Conservation (phyloP, 306 rosid genomes). For the Quercus aquifolioides region DNA sequence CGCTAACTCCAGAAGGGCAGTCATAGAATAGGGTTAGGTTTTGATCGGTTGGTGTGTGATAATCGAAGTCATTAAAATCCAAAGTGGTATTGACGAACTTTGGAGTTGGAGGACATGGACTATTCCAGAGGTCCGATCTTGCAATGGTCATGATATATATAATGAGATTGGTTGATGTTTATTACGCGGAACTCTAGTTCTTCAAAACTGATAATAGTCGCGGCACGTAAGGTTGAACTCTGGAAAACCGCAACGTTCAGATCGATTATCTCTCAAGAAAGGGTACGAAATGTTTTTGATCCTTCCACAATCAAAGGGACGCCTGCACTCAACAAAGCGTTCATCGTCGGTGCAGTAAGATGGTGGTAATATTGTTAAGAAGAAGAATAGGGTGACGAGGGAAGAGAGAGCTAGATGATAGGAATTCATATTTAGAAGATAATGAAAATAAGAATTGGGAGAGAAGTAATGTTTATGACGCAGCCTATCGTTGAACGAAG, state of each 20-base stretch:
- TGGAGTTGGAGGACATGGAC: neutral
- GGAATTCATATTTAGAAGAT: neutral
- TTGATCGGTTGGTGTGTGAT: conserved; percentile 10
- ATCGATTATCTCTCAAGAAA: conserved; percentile 26
- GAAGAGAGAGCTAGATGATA: neutral
- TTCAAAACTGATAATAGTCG: conserved; percentile 9
- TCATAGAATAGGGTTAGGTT: conserved; percentile 22
- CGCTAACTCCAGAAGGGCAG: neutral
- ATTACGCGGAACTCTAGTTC: conserved; percentile 19
- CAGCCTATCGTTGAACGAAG: no score
- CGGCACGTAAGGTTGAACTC: conserved; percentile 32
- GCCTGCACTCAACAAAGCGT: conserved; percentile 17
- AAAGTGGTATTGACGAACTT: neutral
- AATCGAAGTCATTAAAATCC: conserved; percentile 15
- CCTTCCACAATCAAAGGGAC: conserved; percentile 34
- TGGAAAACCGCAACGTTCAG: conserved; percentile 33
- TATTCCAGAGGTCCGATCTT: conserved; percentile 31
- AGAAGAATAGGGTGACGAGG: conserved; percentile 16
- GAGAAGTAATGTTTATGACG: no score
- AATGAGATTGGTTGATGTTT: neutral
- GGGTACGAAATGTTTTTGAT: conserved; percentile 27
- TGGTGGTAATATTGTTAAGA: conserved; percentile 19
- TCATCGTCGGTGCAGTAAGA: conserved; percentile 5
- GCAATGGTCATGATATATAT: conserved; percentile 14
- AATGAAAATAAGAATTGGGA: no score